Evolutionary conservation across 441 rosid genomes (phyloP).

Genomic region (Breynia disticha): DNA sequence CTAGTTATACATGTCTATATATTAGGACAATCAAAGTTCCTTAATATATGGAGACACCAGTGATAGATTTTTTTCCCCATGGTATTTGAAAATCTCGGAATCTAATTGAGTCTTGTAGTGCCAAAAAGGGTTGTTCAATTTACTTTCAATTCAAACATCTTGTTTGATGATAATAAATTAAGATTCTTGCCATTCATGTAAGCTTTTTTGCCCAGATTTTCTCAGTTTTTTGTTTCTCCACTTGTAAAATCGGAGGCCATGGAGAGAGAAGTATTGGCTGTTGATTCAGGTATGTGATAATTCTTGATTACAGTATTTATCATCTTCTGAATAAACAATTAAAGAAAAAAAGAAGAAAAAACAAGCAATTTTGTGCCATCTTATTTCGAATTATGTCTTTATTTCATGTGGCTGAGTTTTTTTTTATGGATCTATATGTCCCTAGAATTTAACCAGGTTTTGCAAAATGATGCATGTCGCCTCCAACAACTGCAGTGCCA

Average conservation of each 20-base stretch:
- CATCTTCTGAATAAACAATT: neutral
- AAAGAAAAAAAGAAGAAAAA: neutral
- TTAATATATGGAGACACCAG: too few relatives aligned
- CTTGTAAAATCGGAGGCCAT: conserved; percentile 86
- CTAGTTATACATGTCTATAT: too few relatives aligned
- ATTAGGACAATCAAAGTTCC: too few relatives aligned
- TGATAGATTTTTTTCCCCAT: too few relatives aligned
- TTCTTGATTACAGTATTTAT: conserved; percentile 6
- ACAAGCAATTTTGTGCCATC: neutral
- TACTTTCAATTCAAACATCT: too few relatives aligned
- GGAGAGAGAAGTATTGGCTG: conserved; percentile 95
- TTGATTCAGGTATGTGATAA: conserved; percentile 70
- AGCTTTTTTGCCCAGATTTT: conserved; percentile 45
- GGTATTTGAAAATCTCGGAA: too few relatives aligned
- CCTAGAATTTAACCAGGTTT: conserved; percentile 87
- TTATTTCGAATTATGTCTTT: conserved; percentile 6
- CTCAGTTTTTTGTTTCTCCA: conserved; percentile 95
- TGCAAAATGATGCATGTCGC: conserved; percentile 88
- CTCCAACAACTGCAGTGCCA: conserved; percentile 93
- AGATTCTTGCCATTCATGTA: too few relatives aligned
- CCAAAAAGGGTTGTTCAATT: too few relatives aligned
- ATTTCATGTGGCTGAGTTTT: conserved; percentile 14
- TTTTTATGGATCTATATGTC: conserved; percentile 17
- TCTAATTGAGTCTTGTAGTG: too few relatives aligned
- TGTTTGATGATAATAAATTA: too few relatives aligned